Evolutionary conservation across 805 yeast genomes (phyloP).

Genomic region (Starmerella gropengiesseri): DNA sequence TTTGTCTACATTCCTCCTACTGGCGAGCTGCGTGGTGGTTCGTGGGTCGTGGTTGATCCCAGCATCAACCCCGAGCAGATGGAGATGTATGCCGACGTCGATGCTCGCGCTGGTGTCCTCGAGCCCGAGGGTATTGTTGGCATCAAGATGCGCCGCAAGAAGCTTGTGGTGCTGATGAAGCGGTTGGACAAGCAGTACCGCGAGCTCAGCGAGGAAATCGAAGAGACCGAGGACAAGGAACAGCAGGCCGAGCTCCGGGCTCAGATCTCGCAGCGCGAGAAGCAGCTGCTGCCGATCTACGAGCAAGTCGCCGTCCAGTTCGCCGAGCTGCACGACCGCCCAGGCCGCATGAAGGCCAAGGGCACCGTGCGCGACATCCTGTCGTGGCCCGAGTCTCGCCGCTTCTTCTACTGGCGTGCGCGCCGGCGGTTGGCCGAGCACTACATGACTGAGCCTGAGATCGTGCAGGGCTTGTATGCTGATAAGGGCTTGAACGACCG

Average conservation of each 20-base stretch:
- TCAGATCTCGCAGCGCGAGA: slow-evolving; percentile 68
- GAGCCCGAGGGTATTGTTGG: slow-evolving; percentile 99
- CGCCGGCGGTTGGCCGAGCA: slow-evolving; percentile 93
- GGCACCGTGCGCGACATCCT: slow-evolving; percentile 78
- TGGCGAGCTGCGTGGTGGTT: slow-evolving; percentile 99
- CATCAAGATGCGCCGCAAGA: slow-evolving; percentile 91
- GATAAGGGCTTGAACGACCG: slow-evolving; percentile 58
- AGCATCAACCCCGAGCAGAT: slow-evolving; percentile 92
- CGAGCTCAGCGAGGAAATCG: slow-evolving; percentile 44
- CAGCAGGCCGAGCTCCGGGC: slow-evolving; percentile 55
- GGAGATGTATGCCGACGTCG: slow-evolving; percentile 98
- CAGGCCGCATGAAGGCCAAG: slow-evolving; percentile 95
- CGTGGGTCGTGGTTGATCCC: slow-evolving; percentile 99
- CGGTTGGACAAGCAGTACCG: slow-evolving; percentile 74
- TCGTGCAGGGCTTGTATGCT: slow-evolving; percentile 12
- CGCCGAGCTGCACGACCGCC: slow-evolving; percentile 95
- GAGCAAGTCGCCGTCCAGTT: slow-evolving; percentile 88
- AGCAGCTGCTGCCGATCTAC: slow-evolving; percentile 71
- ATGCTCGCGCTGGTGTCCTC: slow-evolving; percentile 92
- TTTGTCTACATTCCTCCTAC: slow-evolving; percentile 95
- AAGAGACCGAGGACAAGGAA: slow-evolving; percentile 44
- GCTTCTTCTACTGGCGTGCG: slow-evolving; percentile 97
- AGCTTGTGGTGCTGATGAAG: slow-evolving; percentile 78
- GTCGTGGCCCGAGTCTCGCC: slow-evolving; percentile 78
- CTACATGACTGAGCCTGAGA: slow-evolving; percentile 39